Evolutionary conservation across 2,329 filamentous ascomycete genomes (phyloP), one percentile per base, ranked within the genome.

Genomic region (Colletotrichum australisinense): DNA sequence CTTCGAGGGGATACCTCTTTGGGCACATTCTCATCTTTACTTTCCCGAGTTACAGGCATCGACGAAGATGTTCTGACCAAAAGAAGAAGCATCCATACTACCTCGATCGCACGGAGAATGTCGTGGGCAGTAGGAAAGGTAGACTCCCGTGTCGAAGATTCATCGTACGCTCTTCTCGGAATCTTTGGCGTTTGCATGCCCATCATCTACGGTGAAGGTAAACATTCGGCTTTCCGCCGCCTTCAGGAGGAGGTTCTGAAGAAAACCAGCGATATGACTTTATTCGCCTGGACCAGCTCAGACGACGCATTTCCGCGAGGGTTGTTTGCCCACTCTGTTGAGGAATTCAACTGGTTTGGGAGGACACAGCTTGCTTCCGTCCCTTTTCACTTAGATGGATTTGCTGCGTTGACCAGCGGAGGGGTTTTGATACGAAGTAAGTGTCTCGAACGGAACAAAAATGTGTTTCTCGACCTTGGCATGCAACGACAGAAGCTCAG

Each of bases 191-290:
- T 69, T 7, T 22, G n/a, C 60, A 57, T 69, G 58, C 49, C 67
- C 1, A 11, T 69, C 2, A 2, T 57, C 4, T 69, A 64, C 9
- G 67, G 67, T 5, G 67, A 69, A 19, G 67, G 67, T 12, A n/a
- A 16, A 14, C 19, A 7, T 1, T 1, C 3, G 1, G 58, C 67
- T 9, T 64, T 69, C 11, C 53, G 24, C 28, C 58, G 67, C 3
- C 35, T 69, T 24, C 67, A 69, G 16, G 59, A 69, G 22, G 67
- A 63, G 32, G 52, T 69, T 7, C 14, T 69, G 6, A 69, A 52
- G 7, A 19, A 22, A 2, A 32, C 16, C 16, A 63, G 63, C 52
- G 67, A 69, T 32, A 32, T 49, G 38, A 64, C 67, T 5, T 19
- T 69, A 14, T 32, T 69, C 22, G 59, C 49, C 6, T 69, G 67